Evolutionary conservation across 2,329 filamentous ascomycete genomes (phyloP).

Genomic region (Sporothrix sp.): DNA sequence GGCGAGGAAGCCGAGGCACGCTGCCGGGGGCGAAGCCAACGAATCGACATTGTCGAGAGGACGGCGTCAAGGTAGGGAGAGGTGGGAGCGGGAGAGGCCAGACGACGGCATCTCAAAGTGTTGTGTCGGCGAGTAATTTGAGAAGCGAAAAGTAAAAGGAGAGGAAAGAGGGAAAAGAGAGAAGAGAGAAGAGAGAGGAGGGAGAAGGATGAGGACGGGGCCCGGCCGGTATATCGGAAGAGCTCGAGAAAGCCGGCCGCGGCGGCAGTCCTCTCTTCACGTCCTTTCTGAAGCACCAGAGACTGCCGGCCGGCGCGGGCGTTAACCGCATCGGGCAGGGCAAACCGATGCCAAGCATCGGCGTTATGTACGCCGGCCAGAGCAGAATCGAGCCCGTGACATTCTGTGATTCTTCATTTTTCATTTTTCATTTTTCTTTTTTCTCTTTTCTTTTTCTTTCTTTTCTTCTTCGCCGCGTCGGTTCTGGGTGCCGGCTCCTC

Average conservation of each 20-base stretch:
- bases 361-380: background rate
- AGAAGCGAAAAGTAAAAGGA: too few species aligned
- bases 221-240: background rate
- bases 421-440: too few species aligned
- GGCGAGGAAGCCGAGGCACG: background rate
- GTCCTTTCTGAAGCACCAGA: background rate
- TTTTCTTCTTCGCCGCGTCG: too few species aligned
- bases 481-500: too few species aligned
- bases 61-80: background rate
- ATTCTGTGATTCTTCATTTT: too few species aligned
- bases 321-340: conserved; percentile 5
- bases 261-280: background rate
- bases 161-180: background rate
- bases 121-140: background rate
- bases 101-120: conserved; percentile 1
- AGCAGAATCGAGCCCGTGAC: too few species aligned
- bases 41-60: background rate
- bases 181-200: background rate
- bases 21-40: background rate
- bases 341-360: background rate
- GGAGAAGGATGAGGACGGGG: background rate
- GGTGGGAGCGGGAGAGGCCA: background rate
- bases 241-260: background rate
- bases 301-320: background rate
- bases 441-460: too few species aligned